Base-by-base conservation (phyloP, 345 rosid genomes). In the Boechera stricta region DNA sequence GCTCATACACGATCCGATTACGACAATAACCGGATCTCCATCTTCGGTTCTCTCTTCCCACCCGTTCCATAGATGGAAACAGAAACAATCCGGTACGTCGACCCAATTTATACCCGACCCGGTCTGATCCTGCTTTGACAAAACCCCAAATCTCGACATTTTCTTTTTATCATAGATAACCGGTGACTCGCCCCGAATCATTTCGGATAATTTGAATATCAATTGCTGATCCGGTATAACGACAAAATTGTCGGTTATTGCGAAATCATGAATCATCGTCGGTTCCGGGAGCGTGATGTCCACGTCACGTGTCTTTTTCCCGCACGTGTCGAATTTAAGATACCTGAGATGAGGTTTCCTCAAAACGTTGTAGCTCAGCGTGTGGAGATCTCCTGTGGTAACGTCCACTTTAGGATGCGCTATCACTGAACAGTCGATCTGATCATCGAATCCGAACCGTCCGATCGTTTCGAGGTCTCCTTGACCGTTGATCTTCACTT, bases 361-460 rank as follows among this genome's bases (percentile, higher is more conserved):
- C 2, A 84, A 35, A 49, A 87, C 86, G 82, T 84, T 76, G 83
- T 89, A 92, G 69, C 87, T 89, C 12, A 92, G 77, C 6, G 91
- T 80, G 68, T 84, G 87, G 2, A 90, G 73, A 57, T 90, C 90
- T 1, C 90, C 88, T 26, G 89, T 82, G 32, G 69, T 38, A 2
- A 92, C 89, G 77, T 92, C 92, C 74, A 90, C 68, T 61, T 90
- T 92, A 3, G 98, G 98, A 74, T 90, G 96, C 0, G 94, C 96
- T 5, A 89, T 86, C 88, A 92, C 84, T 2, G 92, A 82, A 38
- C 76, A 74, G 11, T 86, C 71, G 2, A 92, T 86, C 63, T 89
- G 94, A 4, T 69, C 72, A 4, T 82, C 75, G 48, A 92, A 92
- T 42, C 77, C 64, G 79, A 81, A 92, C 72, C 90, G 85, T 33